Base-by-base conservation (phyloP, 257 asterid species). In the Schizonepeta tenuifolia region DNA sequence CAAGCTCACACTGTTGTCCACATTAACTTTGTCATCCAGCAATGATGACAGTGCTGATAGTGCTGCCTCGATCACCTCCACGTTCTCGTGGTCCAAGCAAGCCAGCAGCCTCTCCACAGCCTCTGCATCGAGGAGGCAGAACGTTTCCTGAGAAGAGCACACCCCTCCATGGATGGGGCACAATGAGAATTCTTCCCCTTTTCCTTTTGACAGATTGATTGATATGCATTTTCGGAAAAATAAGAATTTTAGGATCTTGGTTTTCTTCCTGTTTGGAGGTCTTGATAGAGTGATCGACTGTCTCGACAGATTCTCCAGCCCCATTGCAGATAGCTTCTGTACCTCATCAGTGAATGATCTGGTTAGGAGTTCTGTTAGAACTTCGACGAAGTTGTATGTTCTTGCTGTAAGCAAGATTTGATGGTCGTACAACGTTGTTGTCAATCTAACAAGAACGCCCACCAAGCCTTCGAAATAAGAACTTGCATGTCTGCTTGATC, bases 101-200 rank as follows among this genome's bases (percentile, higher is more conserved):
- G 84, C 75, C 51, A 89, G 74, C 61, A 91, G 79, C 76, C 87
- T 83, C 69, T 89, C 93, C 68, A 89, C 79, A 17, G 95, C 90
- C 73, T 82, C 86, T 2, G 91, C 93, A 15, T 89, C 88, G 6
- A 91, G 70, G 76, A 91, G 75, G 73, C 97, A 91, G 80, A 91
- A 91, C 0, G 95, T 89, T 4, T 82, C 88, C 73, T 81, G 81
- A 53, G 95, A 75, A 15, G 96, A 89, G 78, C 97, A 91, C 33
- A 82, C 71, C n/a, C 97, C 97, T 73, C 93, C 77, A 17, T 89
- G 97, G 44, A 89, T 63, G 11, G 93, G 88, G 73, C 97, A 91
- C 17, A 84, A 40, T 17, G 83, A 63, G 43, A 78, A 55, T 15
- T 70, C 43, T 43, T 77, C 74, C 0, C 43, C 75, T 28, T 58